phyloP scores from a whole-genome alignment of 2,329 filamentous ascomycete genomes.

The Apiospora koreana region DNA sequence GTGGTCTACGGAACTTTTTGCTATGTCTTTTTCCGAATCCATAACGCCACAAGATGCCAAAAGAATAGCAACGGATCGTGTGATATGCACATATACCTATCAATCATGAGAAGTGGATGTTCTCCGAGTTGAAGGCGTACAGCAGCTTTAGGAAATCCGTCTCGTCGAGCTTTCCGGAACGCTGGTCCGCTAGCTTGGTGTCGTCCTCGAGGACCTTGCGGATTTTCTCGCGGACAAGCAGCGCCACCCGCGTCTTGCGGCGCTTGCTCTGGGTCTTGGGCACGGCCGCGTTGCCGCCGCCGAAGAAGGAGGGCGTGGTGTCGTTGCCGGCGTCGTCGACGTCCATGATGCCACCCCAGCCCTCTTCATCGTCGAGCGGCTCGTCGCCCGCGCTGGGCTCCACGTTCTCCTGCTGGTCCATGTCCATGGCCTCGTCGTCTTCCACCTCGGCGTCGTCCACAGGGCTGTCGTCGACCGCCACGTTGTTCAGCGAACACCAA shows the following conservation, averaged over 20 bases:
- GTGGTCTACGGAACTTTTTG: not conserved
- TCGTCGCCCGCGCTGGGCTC: slow-evolving; percentile 40
- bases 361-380: slow-evolving; percentile 43
- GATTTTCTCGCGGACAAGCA: slow-evolving; percentile 85
- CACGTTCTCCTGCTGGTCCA: slow-evolving; percentile 44
- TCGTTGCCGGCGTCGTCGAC: slow-evolving; percentile 55
- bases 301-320: slow-evolving; percentile 79
- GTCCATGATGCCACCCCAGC: slow-evolving; percentile 51
- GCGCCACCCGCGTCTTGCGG: slow-evolving; percentile 76
- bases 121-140: slow-evolving; percentile 83
- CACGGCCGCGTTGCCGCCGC: slow-evolving; percentile 54
- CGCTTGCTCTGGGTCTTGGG: slow-evolving; percentile 68
- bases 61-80: slow-evolving; percentile 2
- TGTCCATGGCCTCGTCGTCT: slow-evolving; percentile 33
- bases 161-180: slow-evolving; percentile 86
- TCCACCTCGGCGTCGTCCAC: slow-evolving; percentile 45
- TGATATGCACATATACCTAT: not conserved
- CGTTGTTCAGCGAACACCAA: slow-evolving; percentile 85
- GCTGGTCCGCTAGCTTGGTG: slow-evolving; percentile 77
- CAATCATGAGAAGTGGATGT: slow-evolving; percentile 80
- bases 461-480: slow-evolving; percentile 70
- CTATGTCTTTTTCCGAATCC: not conserved
- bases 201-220: slow-evolving; percentile 79
- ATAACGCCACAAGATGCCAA: slow-evolving; percentile 14
- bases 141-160: slow-evolving; percentile 85